Conservation (phyloP, 129 eudicot species). For the Tagetes patula region DNA sequence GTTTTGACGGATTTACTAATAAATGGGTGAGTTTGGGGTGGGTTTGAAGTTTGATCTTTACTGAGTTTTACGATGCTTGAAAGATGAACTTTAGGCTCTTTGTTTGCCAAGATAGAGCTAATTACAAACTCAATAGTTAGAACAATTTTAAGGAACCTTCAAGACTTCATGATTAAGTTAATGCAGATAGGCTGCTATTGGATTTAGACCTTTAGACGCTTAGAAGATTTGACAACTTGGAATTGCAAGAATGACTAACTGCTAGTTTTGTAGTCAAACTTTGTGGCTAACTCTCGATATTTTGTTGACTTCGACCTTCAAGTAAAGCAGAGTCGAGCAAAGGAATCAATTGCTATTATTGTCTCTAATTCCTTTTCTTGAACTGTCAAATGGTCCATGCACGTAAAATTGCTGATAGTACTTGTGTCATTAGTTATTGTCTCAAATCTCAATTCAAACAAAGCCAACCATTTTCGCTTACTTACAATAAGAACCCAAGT, state of each 20-base stretch:
- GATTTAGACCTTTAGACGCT: neutral
- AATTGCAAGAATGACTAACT: neutral
- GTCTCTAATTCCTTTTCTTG: neutral
- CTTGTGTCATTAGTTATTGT: neutral
- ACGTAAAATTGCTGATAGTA: neutral
- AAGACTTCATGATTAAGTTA: neutral
- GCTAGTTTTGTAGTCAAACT: neutral
- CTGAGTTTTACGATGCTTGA: no score
- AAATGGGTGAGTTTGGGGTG: neutral
- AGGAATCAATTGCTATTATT: neutral
- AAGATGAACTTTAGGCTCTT: neutral
- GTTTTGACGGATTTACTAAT: neutral
- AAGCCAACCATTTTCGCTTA: neutral
- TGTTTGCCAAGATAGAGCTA: neutral
- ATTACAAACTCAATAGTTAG: neutral
- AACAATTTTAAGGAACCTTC: neutral
- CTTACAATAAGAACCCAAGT: neutral
- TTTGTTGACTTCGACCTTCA: neutral
- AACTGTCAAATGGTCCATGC: neutral
- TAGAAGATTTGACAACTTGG: conserved; percentile 2
- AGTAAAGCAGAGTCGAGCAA: neutral
- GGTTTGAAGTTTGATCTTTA: neutral
- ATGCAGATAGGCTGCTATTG: neutral
- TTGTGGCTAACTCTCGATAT: neutral
- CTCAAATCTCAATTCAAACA: neutral